Evolutionary conservation across 768 basidiomycete species (phyloP).

Genomic region (Holtermannia corniformis): DNA sequence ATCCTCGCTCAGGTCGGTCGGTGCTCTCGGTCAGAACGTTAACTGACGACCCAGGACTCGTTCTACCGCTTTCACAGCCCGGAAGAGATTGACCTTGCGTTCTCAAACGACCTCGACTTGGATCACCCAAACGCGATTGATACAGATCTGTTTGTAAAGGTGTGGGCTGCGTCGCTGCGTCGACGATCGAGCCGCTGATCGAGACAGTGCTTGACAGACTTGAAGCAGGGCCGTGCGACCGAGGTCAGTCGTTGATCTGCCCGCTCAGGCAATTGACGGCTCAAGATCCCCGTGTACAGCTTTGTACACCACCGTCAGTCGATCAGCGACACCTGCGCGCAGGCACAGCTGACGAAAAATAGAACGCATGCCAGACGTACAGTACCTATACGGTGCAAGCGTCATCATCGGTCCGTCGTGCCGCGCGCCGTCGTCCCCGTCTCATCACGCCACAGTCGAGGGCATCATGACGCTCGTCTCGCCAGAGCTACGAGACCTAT

Average conservation of each 20-base stretch:
- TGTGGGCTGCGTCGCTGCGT: conserved; percentile 41
- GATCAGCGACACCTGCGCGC: conserved; percentile 46
- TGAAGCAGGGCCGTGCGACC: conserved; percentile 67
- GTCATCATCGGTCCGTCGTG: conserved; percentile 60
- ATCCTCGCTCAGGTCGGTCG: conserved; percentile 71
- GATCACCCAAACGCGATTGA: conserved; percentile 92
- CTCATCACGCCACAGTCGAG: conserved; percentile 50
- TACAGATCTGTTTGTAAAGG: conserved; percentile 71
- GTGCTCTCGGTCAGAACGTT: neutral
- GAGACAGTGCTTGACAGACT: conserved; percentile 65
- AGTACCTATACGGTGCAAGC: conserved; percentile 86
- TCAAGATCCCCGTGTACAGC: conserved; percentile 86
- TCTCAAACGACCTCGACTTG: conserved; percentile 51
- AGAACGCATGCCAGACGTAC: conserved; percentile 44
- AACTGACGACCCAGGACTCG: conserved; percentile 57
- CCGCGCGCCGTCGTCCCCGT: neutral
- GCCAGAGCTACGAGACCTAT: conserved; percentile 62
- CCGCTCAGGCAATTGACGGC: neutral
- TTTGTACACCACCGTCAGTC: conserved; percentile 81
- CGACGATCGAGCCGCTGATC: neutral
- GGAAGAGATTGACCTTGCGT: conserved; percentile 74
- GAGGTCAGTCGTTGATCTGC: conserved; percentile 23
- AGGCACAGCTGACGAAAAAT: conserved; percentile 3
- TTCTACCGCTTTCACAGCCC: conserved; percentile 77
- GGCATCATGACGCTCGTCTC: conserved; percentile 88